Base-by-base conservation (phyloP, 352 stramenopile genomes). In the Phytophthora hybrid region DNA sequence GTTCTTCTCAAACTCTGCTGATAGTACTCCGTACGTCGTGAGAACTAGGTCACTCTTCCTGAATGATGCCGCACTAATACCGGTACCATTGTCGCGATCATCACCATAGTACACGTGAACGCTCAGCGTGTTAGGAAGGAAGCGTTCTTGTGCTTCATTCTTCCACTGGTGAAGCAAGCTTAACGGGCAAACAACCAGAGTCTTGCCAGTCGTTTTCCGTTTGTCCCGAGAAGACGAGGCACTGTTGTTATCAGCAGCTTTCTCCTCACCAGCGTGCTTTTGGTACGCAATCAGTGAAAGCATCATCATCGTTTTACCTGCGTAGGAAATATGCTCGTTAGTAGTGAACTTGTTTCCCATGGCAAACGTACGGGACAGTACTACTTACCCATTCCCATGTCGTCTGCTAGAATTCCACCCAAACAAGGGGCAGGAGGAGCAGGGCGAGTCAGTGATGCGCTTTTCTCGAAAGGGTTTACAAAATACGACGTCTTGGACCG, bases 161-260 rank as follows among this genome's bases (percentile, higher is more conserved):
- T 96, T 93, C 92, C 92, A 97, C 68, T 97, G 90, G 59, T 95
- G 87, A 26, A 98, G 74, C 59, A 98, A 78, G 51, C 91, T 97
- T 26, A 97, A 73, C 5, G 93, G 93, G 66, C 88, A 96, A 53
- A 97, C 80, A 18, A 97, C 89, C 4, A 98, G 82, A 26, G 93
- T 97, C 55, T 87, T 86, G 18, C 63, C 62, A 9, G n/a, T 63
- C 23, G 51, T 21, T 39, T 68, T 66, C 19, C 59, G 58, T 13
- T 49, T 74, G 19, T 16, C 57, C 47, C 11, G 57, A 49, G 34
- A 37, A n/a, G 55, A 37, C 26, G 53, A 69, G 6, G 59, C 37
- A n/a, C 56, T 46, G 6, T 66, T 58, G 13, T 37, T 31, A 32
- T 57, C 54, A 0, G 11, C 39, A 19, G 7, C 11, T 18, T 65